Base-by-base conservation (phyloP, 768 basidiomycete species). In the Tricholoma sp. region DNA sequence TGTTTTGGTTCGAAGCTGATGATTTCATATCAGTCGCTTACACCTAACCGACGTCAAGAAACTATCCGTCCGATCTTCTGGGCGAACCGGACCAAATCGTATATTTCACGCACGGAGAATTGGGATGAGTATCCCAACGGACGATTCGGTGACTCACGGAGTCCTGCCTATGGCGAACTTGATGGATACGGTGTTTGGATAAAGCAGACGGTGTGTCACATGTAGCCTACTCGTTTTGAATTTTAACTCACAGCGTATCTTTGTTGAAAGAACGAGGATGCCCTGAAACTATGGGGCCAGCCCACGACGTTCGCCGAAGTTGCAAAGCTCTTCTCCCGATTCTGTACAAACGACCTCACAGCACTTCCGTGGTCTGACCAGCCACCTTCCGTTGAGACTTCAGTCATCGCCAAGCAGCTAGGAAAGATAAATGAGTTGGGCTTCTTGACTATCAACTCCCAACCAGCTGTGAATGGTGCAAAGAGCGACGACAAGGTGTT, bases 41-140 rank as follows among this genome's bases (percentile, higher is more conserved):
- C 96, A 2, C 94, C 95, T 17, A 91, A 81, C 66, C 82, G 97
- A 56, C 88, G 96, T 50, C 79, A 84, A 61, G 97, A 99, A 73
- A 88, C 83, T 49, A 98, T 96, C 60, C 88, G 97, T 33, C 97
- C 97, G 3, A 98, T 99, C 67, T 98, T 98, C 78, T 98, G 96
- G 95, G 94, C 97, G 11, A 98, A 99, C 74, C 81, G 96, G 37
- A 83, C 94, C 36, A 90, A 94, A 67, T 97, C 94, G 1, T 98
- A 98, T 69, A 78, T 98, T 47, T 91, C 91, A 7, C 88, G 96
- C 53, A 98, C 97, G 12, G 94, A 97, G 68, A 92, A 97, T 67
- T 99, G 97, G 97, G 97, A 99, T 68, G 96, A 98, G 69, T 98
- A 97, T 71, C 97, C 97, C 50, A 99, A 99, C 70, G 97, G 97